phyloP scores from a whole-genome alignment of 305 asterid species.

The Fraxinus velutina region DNA sequence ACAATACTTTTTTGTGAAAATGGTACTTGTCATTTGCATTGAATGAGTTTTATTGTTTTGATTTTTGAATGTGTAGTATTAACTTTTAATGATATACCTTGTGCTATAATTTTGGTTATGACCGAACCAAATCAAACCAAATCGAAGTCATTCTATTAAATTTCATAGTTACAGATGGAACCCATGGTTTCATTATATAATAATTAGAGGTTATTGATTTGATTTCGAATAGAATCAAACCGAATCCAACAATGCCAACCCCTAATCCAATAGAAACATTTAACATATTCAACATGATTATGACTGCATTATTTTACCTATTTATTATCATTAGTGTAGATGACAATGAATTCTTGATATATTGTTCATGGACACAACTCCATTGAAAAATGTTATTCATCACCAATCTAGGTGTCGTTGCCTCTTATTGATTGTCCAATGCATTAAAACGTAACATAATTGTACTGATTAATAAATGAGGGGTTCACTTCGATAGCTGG shows the following conservation, averaged over 20 bases:
- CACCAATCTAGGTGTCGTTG: neutral
- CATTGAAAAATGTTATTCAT: neutral
- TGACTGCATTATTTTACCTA: neutral
- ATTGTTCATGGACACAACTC: neutral
- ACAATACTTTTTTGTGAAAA: neutral
- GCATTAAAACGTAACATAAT: neutral
- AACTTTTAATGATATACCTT: neutral
- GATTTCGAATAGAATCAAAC: neutral
- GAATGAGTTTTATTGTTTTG: neutral
- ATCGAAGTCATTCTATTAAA: neutral
- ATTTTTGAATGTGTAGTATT: neutral
- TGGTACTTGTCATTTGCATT: neutral
- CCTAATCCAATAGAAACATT: neutral
- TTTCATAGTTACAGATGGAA: neutral
- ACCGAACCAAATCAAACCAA: neutral
- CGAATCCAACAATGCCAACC: neutral
- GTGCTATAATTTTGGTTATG: neutral
- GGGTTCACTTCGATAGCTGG: neutral
- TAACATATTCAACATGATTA: neutral
- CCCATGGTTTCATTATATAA: neutral
- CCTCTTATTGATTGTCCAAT: neutral
- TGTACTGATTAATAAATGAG: too few relatives aligned
- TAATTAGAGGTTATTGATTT: too few relatives aligned
- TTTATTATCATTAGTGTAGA: neutral
- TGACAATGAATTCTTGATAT: neutral